Percentiles rank a stretch among this genome's conserved stretches.
Evolutionary conservation across 768 basidiomycete species (phyloP).

Genomic region (Trametes elegans): DNA sequence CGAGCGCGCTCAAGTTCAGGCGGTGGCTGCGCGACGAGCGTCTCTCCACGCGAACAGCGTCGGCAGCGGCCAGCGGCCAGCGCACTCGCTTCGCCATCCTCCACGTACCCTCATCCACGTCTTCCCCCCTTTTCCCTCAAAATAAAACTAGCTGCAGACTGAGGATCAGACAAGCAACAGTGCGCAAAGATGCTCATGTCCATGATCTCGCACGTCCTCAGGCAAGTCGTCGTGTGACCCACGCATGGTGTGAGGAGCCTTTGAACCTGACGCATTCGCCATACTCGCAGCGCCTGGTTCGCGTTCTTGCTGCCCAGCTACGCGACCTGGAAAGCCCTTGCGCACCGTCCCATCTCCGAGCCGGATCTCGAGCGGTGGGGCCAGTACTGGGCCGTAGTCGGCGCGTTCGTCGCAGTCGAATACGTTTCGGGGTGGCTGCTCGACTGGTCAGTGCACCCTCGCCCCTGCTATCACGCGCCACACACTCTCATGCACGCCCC

Average conservation of each 20-base stretch:
- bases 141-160: neutral
- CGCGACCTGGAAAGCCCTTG: conserved; percentile 65
- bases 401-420: conserved; percentile 58
- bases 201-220: conserved; percentile 47
- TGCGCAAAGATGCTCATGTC: conserved; percentile 48
- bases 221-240: conserved; percentile 34
- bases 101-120: conserved; percentile 8
- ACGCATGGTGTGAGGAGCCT: neutral
- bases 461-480: neutral
- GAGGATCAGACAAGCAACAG: neutral
- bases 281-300: conserved; percentile 59
- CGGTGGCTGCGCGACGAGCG: conserved; percentile 7
- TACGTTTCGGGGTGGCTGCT: conserved; percentile 62
- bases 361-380: conserved; percentile 55
- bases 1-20: neutral
- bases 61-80: too few species aligned
- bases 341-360: conserved; percentile 49
- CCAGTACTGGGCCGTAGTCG: conserved; percentile 65
- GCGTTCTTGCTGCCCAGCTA: conserved; percentile 64
- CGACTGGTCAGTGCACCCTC: conserved; percentile 49
- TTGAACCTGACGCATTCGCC: neutral
- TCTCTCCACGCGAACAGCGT: too few species aligned
- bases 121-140: neutral
- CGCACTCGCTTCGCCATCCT: neutral
- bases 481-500: conserved; percentile 3